A percentile compares a stretch with the other conserved stretches of the same genome.
Conservation (phyloP, 139 green algal genomes). For the Coelastrella sp. region DNA sequence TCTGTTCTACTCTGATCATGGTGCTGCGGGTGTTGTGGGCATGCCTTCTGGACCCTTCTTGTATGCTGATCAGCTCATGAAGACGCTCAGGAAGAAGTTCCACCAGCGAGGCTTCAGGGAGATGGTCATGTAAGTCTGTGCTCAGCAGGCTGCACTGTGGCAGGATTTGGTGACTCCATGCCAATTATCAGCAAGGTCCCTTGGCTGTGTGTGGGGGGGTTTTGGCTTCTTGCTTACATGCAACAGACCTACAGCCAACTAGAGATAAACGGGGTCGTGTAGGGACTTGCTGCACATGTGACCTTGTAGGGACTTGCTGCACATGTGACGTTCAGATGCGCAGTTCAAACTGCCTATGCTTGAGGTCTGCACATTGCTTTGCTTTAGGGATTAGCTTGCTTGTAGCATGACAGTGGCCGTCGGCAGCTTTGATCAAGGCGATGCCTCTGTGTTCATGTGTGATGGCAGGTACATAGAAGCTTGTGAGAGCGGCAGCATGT, state of each 20-base stretch:
- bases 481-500: slow-evolving; percentile 94
- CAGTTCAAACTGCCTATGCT: no score
- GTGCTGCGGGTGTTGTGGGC: slow-evolving; percentile 84
- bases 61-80: slow-evolving; percentile 90
- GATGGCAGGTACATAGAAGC: slow-evolving; percentile 85
- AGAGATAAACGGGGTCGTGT: no score
- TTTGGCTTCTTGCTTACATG: no score
- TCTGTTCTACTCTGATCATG: slow-evolving; percentile 81
- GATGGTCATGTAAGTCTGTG: slow-evolving; percentile 74
- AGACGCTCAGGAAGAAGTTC: slow-evolving; percentile 71
- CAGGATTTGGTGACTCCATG: no score
- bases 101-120: slow-evolving; percentile 79
- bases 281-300: no score
- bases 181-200: no score
- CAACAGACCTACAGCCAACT: no score
- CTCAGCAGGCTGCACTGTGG: neutral
- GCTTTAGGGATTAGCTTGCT: no score
- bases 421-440: neutral
- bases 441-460: neutral
- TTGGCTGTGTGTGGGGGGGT: no score
- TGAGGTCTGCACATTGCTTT: no score
- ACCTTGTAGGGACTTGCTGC: no score
- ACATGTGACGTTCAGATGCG: no score
- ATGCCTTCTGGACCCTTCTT: slow-evolving; percentile 91
- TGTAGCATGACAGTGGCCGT: neutral